Base-by-base conservation (phyloP, 2,329 filamentous ascomycete species). In the Fusarium pininemorale region DNA sequence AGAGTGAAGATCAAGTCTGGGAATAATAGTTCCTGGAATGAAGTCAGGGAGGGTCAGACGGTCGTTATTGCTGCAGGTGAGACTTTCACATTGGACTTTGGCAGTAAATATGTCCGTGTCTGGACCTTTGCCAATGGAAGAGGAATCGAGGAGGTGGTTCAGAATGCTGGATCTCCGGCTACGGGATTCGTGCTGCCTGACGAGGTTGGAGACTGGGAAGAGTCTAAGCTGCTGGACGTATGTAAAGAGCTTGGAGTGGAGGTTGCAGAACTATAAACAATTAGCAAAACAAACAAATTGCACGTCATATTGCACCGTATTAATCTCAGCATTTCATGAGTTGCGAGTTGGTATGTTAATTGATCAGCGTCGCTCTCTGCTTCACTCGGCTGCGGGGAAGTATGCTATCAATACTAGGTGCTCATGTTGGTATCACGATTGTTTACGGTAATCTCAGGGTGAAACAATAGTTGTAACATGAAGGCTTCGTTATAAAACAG, bases 41-140 rank as follows among this genome's bases (percentile, higher is more conserved):
- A 56, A 15, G 38, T 32, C 6, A n/a, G 53, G 3, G 85, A 85
- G 54, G 87, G 87, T 2, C 84, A 89, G 73, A 86, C 87, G 0
- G 79, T 87, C 0, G 81, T 88, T 42, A 80, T 89, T 16, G 83
- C 87, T 2, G 84, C 84, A 3, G 86, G 84, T 1, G 82, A 85
- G 70, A 77, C 81, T 1, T 88, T 89, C 69, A 78, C 79, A 1
- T 74, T 88, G 2, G 80, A 80, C 4, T 86, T 87, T 72, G 82
- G 76, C 4, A 56, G 16, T 87, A 84, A 62, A 45, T 88, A 83
- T 75, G 86, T 87, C 7, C 82, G 85, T 30, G 80, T 85, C 12
- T 84, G 84, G 69, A 83, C 82, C 0, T 89, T 88, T 63, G 84
- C 85, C 0, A 86, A 86, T 67, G 87, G 87, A 0, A 79, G 80